Base-by-base conservation (phyloP, 306 rosid species). In the Mimosa pudica region DNA sequence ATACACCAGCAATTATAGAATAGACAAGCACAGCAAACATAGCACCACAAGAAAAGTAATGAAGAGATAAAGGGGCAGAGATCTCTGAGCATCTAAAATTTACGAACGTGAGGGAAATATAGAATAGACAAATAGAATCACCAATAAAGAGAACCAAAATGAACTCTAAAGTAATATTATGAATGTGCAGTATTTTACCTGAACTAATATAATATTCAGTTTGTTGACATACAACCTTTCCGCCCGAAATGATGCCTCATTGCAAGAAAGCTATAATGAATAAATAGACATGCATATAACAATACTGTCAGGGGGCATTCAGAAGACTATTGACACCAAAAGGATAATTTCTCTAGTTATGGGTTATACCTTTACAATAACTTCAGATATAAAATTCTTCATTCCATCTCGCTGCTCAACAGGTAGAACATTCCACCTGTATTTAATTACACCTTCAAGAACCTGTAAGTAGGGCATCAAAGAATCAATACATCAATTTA, bases 161-260 rank as follows among this genome's bases (percentile, higher is more conserved):
- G 24, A 42, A 61, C 6, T 62, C 52, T 78, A 38, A n/a, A 51
- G 52, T 16, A 74, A 76, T 7, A 7, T 9, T 49, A 73, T 12
- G 66, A 58, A 77, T 45, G 48, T 74, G 69, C 54, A 13, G 47
- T 60, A 61, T 61, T 17, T 73, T 82, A 92, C 99, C 99, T 96
- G 99, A 84, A 96, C 99, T 86, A 96, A 88, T 79, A 96, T 96
- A 75, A 96, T 87, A 80, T 96, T 96, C 79, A 96, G 95, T 82
- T 96, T 96, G 97, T 89, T 96, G 89, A 96, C 99, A 87, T 93
- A 96, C 90, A 96, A 83, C 81, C 98, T 89, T 85, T 96, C 98
- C 32, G 58, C 14, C 71, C 99, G 92, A 84, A 93, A 96, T 57
- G 99, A 96, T 36, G 90, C 85, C 74, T 93, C 99, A 36, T 93